phyloP scores from a whole-genome alignment of 208 protist genomes.

The Wallacemonas sp. region DNA sequence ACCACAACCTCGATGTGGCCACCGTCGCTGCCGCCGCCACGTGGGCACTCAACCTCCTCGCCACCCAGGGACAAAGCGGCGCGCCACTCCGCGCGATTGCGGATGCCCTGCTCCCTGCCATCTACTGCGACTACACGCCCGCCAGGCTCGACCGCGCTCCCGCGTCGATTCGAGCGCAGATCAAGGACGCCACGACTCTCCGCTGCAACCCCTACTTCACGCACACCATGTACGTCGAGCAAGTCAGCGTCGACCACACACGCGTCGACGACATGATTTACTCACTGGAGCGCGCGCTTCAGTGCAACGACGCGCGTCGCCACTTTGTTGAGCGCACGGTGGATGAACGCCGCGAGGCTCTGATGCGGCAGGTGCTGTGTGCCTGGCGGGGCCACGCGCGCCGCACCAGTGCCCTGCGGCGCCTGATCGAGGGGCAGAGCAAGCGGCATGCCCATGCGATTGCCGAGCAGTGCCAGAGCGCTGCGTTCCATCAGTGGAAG shows the following conservation, averaged over 20 bases:
- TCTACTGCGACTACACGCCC: slow-evolving; percentile 76
- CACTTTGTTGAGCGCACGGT: slow-evolving; percentile 43
- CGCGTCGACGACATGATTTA: slow-evolving; percentile 33
- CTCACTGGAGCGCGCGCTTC: slow-evolving; percentile 36
- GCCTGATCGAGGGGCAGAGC: slow-evolving; percentile 41
- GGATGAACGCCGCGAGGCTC: slow-evolving; percentile 28
- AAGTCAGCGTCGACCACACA: slow-evolving; percentile 39
- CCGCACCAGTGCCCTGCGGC: slow-evolving; percentile 27
- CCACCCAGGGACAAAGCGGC: slow-evolving; percentile 23
- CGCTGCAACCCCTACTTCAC: slow-evolving; percentile 81
- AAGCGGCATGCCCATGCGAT: slow-evolving; percentile 32
- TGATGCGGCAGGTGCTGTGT: slow-evolving; percentile 28
- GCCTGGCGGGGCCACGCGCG: slow-evolving; percentile 55
- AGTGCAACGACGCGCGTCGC: slow-evolving; percentile 47
- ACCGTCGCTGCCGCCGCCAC: slow-evolving; percentile 56
- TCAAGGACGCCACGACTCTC: slow-evolving; percentile 44
- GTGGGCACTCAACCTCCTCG: slow-evolving; percentile 74
- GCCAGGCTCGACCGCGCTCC: slow-evolving; percentile 35
- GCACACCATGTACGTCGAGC: slow-evolving; percentile 81
- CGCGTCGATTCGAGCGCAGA: slow-evolving; percentile 54
- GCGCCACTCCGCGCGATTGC: slow-evolving; percentile 38
- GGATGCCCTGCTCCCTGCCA: slow-evolving; percentile 59
- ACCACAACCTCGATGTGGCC: slow-evolving; percentile 29
- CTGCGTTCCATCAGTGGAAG: slow-evolving; percentile 76
- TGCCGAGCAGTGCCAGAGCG: slow-evolving; percentile 27